A percentile compares a stretch with the other conserved stretches of the same genome.
Evolutionary conservation across 23 red algal species (phyloP).

Genomic region (Pyropia haitanensis): DNA sequence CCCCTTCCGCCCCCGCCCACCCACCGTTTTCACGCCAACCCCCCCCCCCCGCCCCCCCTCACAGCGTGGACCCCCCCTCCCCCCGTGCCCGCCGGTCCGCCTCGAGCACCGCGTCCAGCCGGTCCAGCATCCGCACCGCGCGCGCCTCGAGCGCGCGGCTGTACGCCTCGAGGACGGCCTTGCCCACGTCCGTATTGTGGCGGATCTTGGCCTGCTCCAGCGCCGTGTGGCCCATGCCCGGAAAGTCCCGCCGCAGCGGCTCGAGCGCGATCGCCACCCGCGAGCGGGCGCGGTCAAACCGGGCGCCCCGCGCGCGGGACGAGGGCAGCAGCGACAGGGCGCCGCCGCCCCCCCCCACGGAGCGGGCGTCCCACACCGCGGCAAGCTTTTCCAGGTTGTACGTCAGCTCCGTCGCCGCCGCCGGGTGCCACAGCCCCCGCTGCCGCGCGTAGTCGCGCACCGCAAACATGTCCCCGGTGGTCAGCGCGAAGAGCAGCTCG

Average conservation of each 20-base stretch:
- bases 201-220: slow-evolving; percentile 82
- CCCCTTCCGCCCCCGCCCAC: no score
- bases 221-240: slow-evolving; percentile 81
- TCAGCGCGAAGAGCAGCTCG: slow-evolving; percentile 49
- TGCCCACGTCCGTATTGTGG: slow-evolving; percentile 82
- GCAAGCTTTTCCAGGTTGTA: slow-evolving; percentile 64
- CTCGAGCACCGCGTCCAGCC: slow-evolving; percentile 43
- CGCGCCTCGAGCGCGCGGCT: slow-evolving; percentile 77
- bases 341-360: no score
- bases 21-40: no score
- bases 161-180: slow-evolving; percentile 84
- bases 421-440: slow-evolving; percentile 56
- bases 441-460: slow-evolving; percentile 60
- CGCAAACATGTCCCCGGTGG: slow-evolving; percentile 62
- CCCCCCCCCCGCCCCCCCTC: no score
- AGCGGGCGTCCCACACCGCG: slow-evolving; percentile 43
- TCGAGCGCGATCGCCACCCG: neutral
- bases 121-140: slow-evolving; percentile 52
- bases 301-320: no score
- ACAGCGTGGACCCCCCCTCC: no score
- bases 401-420: slow-evolving; percentile 52
- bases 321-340: no score
- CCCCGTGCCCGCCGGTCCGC: slow-evolving; percentile 6
- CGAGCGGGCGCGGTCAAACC: no score
- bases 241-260: slow-evolving; percentile 6